These are phyloP conservation scores for Colletotrichum scovillei DNA, from an alignment of 2,329 filamentous ascomycete species.

Conservation along the genomic window DNA sequence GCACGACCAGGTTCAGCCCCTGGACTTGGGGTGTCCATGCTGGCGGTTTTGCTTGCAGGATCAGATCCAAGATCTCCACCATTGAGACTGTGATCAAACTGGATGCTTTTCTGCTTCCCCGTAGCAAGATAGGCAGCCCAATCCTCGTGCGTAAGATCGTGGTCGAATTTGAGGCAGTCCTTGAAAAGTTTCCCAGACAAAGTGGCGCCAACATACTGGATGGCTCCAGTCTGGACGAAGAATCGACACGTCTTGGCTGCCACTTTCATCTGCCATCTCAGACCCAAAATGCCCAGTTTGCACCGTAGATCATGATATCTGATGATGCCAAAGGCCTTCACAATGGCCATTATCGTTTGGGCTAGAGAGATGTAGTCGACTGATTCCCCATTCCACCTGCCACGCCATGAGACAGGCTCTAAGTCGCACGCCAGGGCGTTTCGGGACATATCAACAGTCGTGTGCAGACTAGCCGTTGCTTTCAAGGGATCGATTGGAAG, in stretches of 20 bases:
- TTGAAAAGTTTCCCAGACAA: constrained; percentile 67
- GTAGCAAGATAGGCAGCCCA: constrained; percentile 67
- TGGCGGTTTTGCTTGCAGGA: not conserved
- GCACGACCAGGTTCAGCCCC: not conserved
- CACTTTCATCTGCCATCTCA: constrained; percentile 69
- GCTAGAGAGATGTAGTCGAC: constrained; percentile 69
- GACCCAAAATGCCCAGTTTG: constrained; percentile 67
- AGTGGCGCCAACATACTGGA: constrained; percentile 68
- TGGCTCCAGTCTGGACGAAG: constrained; percentile 65
- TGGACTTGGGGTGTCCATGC: not conserved
- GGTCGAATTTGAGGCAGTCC: constrained; percentile 69
- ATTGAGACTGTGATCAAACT: not conserved
- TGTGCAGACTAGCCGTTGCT: constrained; percentile 13
- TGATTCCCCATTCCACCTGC: constrained; percentile 67
- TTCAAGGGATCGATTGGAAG: constrained; percentile 46
- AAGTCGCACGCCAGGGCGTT: constrained; percentile 50
- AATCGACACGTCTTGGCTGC: constrained; percentile 69
- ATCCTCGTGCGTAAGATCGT: constrained; percentile 66
- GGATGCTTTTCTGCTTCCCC: constrained; percentile 46
- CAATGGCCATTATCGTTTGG: constrained; percentile 66
- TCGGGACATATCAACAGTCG: constrained; percentile 40
- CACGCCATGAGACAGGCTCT: constrained; percentile 66
- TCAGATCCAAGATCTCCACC: not conserved
- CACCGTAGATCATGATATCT: constrained; percentile 67
- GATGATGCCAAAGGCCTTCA: constrained; percentile 69